Evolutionary conservation across 345 rosid genomes (phyloP), one percentile per base, ranked within the genome.

Genomic region (Ailanthus altissimus): DNA sequence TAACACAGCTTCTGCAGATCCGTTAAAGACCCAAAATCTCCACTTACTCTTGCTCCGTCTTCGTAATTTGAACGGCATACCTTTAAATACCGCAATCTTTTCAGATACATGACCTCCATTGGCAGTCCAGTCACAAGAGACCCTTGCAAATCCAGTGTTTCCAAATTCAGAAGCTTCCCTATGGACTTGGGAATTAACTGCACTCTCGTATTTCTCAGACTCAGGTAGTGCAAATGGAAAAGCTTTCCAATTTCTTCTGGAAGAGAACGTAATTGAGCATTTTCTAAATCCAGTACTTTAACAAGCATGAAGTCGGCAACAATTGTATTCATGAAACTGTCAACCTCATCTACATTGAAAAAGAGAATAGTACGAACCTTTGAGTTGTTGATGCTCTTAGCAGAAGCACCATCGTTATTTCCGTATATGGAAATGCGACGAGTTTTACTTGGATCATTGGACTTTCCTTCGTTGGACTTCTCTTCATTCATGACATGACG

Each of bases 361-460:
- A 73, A 1, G 5, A 61, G 21, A 8, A 83, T 5, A 0, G 83
- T 76, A 47, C 75, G 80, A 46, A 67, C 28, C 4, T 54, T 23
- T 5, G 72, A 68, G 20, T 61, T 57, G 6, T 68, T 59, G 5
- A 5, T 38, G 42, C 53, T 67, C 62, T 62, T 46, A 3, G n/a
- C n/a, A n/a, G 54, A 5, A 68, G 59, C 23, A 38, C 8, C 20
- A 25, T 58, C 8, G 0, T 14, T 6, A 8, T 12, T 16, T 18
- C 47, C 40, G 18, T 42, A 51, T n/a, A 74, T 53, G 2, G 80
- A 72, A 2, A 76, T 38, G 21, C 77, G 80, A 0, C 77, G 77
- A 18, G 25, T 67, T 49, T 36, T 72, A 21, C 40, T 65, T n/a
- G n/a, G n/a, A n/a, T n/a, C n/a, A n/a, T n/a, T n/a, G n/a, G n/a